Evolutionary conservation across 2,329 filamentous ascomycete genomes (phyloP), one percentile per base, ranked within the genome.

Genomic region (Simplicillium aogashimaense): DNA sequence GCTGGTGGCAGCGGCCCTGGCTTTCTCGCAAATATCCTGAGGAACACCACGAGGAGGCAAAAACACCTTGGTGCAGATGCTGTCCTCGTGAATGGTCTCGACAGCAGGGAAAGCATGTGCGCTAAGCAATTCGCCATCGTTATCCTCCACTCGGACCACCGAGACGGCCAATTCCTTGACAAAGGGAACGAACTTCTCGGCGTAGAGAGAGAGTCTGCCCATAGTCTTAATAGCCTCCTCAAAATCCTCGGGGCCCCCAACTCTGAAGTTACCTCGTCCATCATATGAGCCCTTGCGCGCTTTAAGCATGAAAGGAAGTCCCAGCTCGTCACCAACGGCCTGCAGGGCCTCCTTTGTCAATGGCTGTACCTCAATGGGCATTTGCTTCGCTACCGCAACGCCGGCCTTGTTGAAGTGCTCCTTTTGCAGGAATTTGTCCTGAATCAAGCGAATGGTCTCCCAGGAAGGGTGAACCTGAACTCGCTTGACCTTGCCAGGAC

Each of bases 81-180:
- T 92, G 60, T 97, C 86, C 61, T 95, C 86, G 52, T 98, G 92
- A 25, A 97, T 76, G 1, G 90, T 97, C 67, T 98, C 92, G 2
- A 95, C 89, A 0, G 83, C 83, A 1, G 92, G 89, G 56, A 92
- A 97, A 4, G 89, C 78, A 28, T 88, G 66, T 11, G 74, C 59
- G 12, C 58, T 58, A 43, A 63, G 71, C 8, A 70, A 57, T 12
- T 62, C 62, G 1, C 72, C 72, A 3, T 66, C 57, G 35, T 67
- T 63, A 48, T 94, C 80, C 54, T 89, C 84, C 1, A 86, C 94
- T 54, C 94, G 85, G 42, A 97, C 78, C 8, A 95, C 90, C 80
- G 97, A 95, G 49, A 95, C 89, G 5, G 92, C 86, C 39, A 97
- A 67, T 65, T 97, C 90, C 65, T 83, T 81, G 51, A 74, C 74